These are phyloP conservation scores for Claviceps sp. DNA, from an alignment of 2,329 filamentous ascomycete genomes.

Conservation along the genomic window DNA sequence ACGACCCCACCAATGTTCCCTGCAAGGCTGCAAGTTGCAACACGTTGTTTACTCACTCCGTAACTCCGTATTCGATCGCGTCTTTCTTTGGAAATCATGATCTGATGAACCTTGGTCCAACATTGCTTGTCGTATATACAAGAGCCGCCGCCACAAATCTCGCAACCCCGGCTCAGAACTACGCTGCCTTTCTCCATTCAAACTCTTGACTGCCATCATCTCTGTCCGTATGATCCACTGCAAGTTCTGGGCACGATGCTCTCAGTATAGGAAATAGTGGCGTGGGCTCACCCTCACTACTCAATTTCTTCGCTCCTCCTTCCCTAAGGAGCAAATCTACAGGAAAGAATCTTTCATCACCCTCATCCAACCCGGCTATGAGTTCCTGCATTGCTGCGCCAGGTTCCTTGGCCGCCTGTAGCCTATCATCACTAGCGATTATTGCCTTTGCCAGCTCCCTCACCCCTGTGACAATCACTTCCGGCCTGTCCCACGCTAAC, in stretches of 20 bases:
- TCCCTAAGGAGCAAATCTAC: background rate
- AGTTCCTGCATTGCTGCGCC: constrained; percentile 19
- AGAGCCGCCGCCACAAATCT: background rate
- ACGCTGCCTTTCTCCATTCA: background rate
- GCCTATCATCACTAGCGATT: constrained; percentile 22
- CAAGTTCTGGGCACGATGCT: background rate
- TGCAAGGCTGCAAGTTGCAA: too few species aligned
- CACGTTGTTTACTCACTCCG: too few species aligned
- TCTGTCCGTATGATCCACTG: background rate
- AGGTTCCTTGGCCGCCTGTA: constrained; percentile 16
- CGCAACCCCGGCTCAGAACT: background rate
- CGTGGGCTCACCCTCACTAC: background rate
- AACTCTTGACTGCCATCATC: background rate
- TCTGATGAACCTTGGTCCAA: too few species aligned
- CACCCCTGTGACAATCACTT: constrained; percentile 29
- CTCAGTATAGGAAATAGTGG: background rate
- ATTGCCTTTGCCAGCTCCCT: constrained; percentile 27
- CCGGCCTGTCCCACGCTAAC: constrained; percentile 34
- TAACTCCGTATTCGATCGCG: too few species aligned
- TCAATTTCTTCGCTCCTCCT: background rate
- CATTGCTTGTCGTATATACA: background rate
- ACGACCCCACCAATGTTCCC: too few species aligned
- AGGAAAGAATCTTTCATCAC: background rate
- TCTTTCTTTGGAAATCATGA: too few species aligned
- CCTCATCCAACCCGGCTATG: constrained; percentile 18